phyloP scores from a whole-genome alignment of 1,139 yeast genomes.

The Magnusiomyces suaveolens region DNA sequence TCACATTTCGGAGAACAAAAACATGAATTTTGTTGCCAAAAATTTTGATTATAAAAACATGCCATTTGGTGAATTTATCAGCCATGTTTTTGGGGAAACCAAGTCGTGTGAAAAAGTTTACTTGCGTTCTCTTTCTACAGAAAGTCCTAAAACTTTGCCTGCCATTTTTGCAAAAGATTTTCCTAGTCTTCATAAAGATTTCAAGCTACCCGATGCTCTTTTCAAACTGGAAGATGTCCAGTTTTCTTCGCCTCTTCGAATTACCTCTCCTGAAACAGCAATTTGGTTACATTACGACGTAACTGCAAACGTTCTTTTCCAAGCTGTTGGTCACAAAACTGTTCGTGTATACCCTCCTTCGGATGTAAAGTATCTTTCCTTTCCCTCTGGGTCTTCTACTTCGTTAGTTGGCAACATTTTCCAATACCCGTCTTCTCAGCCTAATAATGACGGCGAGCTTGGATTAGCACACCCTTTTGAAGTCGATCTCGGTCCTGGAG shows the following conservation, averaged over 20 bases:
- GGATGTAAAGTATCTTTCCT: conserved; percentile 25
- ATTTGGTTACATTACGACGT: conserved; percentile 36
- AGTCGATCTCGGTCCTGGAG: conserved; percentile 32
- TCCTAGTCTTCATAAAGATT: conserved; percentile 27
- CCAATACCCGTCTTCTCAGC: conserved; percentile 16
- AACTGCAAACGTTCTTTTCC: conserved; percentile 33
- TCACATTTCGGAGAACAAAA: conserved; percentile 24
- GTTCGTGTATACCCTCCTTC: conserved; percentile 32
- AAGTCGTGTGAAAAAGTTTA: conserved; percentile 18
- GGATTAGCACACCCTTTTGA: conserved; percentile 26
- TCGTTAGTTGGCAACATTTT: conserved; percentile 30
- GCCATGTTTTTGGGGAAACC: conserved; percentile 18
- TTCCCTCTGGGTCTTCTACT: conserved; percentile 31
- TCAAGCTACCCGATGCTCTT: conserved; percentile 26
- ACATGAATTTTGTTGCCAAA: conserved; percentile 29
- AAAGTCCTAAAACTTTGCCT: conserved; percentile 28
- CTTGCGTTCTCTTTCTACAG: conserved; percentile 27
- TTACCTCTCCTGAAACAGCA: conserved; percentile 30
- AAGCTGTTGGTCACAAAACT: conserved; percentile 29
- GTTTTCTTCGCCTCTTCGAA: conserved; percentile 32
- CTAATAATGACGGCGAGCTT: too few species aligned
- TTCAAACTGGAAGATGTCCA: conserved; percentile 17
- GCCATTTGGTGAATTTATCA: conserved; percentile 26
- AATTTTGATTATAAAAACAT: conserved; percentile 29
- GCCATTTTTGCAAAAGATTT: conserved; percentile 28